Percentiles rank a stretch among this genome's conserved stretches.
Evolutionary conservation across 2,329 filamentous ascomycete species (phyloP).

Genomic region (Dothistroma septosporum): DNA sequence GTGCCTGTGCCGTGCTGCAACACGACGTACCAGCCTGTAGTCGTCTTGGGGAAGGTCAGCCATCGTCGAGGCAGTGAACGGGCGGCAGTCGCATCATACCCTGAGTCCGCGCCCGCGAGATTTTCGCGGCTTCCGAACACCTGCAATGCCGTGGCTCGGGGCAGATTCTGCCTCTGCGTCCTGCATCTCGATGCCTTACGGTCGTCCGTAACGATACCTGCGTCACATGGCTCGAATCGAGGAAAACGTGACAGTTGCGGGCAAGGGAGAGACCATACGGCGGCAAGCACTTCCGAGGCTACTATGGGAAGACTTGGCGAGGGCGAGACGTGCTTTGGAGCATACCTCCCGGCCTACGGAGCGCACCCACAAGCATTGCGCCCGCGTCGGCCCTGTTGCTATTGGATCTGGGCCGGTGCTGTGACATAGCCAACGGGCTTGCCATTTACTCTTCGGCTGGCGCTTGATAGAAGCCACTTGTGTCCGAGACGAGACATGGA

Average conservation of each 20-base stretch:
- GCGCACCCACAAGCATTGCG: no score
- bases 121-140: slow-evolving; percentile 28
- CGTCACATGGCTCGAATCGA: not conserved
- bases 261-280: not conserved
- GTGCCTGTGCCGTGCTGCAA: not conserved
- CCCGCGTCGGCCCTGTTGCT: no score
- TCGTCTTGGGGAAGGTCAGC: slow-evolving; percentile 17
- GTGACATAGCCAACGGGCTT: no score
- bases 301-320: not conserved
- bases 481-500: not conserved
- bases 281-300: not conserved
- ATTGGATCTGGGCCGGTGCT: no score
- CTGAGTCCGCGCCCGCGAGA: slow-evolving; percentile 30
- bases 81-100: slow-evolving; percentile 7
- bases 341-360: no score
- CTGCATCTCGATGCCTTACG: slow-evolving; percentile 1
- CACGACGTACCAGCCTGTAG: slow-evolving; percentile 20
- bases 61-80: slow-evolving; percentile 13
- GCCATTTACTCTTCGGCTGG: no score
- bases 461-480: no score
- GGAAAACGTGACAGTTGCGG: not conserved
- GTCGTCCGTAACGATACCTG: slow-evolving; percentile 3
- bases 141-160: not conserved
- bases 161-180: not conserved
- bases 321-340: not conserved